Evolutionary conservation across 176 grass and related monocot species (phyloP).

Genomic region (Chrysopogon serrulatus): DNA sequence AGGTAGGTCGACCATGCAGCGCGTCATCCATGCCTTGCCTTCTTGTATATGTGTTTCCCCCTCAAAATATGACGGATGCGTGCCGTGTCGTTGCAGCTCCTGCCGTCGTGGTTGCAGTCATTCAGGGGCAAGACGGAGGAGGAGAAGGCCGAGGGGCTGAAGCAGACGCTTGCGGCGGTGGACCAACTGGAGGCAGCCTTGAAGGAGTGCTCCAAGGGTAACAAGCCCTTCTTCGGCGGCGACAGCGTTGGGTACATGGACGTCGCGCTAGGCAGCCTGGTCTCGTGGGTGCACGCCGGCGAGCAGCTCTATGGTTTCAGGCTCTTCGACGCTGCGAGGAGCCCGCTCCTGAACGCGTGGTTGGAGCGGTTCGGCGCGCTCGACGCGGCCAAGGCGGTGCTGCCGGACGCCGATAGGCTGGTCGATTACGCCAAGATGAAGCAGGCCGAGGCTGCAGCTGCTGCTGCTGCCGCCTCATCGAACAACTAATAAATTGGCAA

Average conservation of each 20-base stretch:
- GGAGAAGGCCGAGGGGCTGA: slow-evolving; percentile 16
- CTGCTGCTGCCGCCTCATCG: not conserved
- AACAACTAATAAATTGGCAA: not conserved
- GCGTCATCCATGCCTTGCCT: no score
- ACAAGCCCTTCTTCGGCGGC: slow-evolving; percentile 49
- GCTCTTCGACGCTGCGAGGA: slow-evolving; percentile 24
- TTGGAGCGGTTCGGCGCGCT: slow-evolving; percentile 19
- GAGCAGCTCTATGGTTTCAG: slow-evolving; percentile 4
- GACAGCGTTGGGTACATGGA: slow-evolving; percentile 40
- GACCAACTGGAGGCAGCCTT: slow-evolving; percentile 35
- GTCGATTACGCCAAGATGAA: slow-evolving; percentile 19
- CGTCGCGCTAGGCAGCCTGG: slow-evolving; percentile 14
- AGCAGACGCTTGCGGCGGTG: not conserved
- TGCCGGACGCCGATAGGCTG: slow-evolving; percentile 30
- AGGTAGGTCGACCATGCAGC: no score
- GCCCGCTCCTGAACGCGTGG: slow-evolving; percentile 33
- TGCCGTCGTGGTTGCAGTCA: not conserved
- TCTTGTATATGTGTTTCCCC: no score
- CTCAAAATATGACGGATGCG: not conserved
- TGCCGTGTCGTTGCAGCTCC: not conserved
- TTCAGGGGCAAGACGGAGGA: slow-evolving; percentile 4
- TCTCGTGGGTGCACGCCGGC: not conserved
- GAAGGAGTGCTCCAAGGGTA: slow-evolving; percentile 20
- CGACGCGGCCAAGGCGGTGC: slow-evolving; percentile 26
- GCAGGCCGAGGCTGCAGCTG: not conserved